Evolutionary conservation across 345 rosid species (phyloP).

Genomic region (Eutrema yunnanense): DNA sequence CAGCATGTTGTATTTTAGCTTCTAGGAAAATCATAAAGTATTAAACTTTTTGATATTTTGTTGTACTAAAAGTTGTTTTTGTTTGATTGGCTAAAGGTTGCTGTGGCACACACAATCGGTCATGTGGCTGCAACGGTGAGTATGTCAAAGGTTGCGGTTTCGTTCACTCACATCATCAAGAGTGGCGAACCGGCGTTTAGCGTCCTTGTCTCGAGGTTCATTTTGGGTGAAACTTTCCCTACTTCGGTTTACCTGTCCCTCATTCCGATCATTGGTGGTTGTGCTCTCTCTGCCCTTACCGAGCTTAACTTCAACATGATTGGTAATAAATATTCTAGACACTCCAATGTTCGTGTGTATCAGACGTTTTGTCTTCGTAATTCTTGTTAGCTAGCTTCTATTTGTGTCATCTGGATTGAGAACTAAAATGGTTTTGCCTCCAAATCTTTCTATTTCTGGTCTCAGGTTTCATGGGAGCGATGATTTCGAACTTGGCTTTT

Average conservation of each 20-base stretch:
- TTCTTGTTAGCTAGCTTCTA: neutral
- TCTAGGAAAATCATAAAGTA: neutral
- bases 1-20: neutral
- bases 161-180: conserved; percentile 97
- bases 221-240: conserved; percentile 89
- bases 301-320: conserved; percentile 98
- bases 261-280: conserved; percentile 95
- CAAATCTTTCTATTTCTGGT: neutral
- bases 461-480: conserved; percentile 90
- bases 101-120: conserved; percentile 97
- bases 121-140: conserved; percentile 99
- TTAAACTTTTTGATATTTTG: neutral
- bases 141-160: conserved; percentile 99
- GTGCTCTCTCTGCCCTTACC: conserved; percentile 93
- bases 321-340: conserved; percentile 41
- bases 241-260: conserved; percentile 76
- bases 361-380: neutral
- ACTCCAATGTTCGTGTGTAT: neutral
- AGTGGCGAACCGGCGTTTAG: conserved; percentile 99
- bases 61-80: conserved; percentile 13
- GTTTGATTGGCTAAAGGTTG: conserved; percentile 51
- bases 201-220: conserved; percentile 80
- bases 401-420: neutral
- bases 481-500: conserved; percentile 59
- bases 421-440: neutral